Base-by-base conservation (phyloP, 2,329 filamentous ascomycete genomes). In the Pseudogymnoascus sp. region DNA sequence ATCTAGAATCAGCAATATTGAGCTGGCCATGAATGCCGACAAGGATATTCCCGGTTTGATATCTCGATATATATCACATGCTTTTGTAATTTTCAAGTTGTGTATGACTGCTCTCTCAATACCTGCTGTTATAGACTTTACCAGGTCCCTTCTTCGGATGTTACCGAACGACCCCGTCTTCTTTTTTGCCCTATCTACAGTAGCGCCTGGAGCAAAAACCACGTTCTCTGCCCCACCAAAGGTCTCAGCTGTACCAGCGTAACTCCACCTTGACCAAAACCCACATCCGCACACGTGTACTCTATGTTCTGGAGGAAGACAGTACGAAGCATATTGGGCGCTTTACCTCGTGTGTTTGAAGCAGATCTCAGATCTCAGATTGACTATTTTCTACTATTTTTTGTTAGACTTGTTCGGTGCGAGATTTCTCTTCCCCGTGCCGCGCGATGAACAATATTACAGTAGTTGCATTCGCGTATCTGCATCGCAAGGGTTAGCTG, bases 1-100 rank as follows among this genome's bases (percentile, higher is more conserved):
- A 97, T 39, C 94, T 94, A 77, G 99, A 99, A 72, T 99, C 95
- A 12, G 93, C 94, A 61, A 99, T 84, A 75, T 99, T 99, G 65
- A 99, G 77, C 71, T 91, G 88, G 6, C 95, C 94, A 65, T 88
- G 85, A 0, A 84, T 85, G 1, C 90, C 92, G 61, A 99, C 80
- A 39, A 99, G 80, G 66, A 99, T 94, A 71, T 99, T 75, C 97
- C 94, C 0, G 93, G 94, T 74, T 93, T 94, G 66, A 94, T 84
- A 71, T 93, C 90, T 58, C 94, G 85, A 76, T 99, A 94, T 99
- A 94, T 11, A 91, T 92, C 12, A 99, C 89, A 20, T 94, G 94
- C 74, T 93, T 97, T 89, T 5, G 22, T 25, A 25, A 25, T 25
- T 25, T 25, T 25, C 22, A 25, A 25, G 22, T 25, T 25, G 22